Percentiles rank a stretch among this genome's conserved stretches.
Conservation (phyloP, 345 rosid species). For the Syzygium aromaticum region DNA sequence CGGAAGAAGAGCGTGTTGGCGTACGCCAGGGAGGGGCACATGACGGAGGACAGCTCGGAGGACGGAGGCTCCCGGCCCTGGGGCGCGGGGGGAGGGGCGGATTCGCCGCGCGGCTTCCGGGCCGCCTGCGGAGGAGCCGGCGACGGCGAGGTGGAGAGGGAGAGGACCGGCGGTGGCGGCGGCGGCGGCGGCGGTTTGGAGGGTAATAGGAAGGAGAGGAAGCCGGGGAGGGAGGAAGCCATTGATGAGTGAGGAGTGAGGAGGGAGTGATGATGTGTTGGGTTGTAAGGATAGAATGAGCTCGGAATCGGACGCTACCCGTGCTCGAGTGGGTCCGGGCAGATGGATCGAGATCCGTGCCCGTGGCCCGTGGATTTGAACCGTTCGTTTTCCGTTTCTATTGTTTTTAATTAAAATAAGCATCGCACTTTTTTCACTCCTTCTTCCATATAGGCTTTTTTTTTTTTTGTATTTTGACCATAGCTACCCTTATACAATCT, state of each 20-base stretch:
- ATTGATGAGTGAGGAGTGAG: conserved; percentile 11
- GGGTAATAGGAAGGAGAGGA: conserved; percentile 58
- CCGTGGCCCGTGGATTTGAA: neutral
- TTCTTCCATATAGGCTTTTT: too few relatives aligned
- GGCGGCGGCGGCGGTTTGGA: conserved; percentile 13
- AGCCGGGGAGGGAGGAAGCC: conserved; percentile 61
- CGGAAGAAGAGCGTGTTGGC: conserved; percentile 62
- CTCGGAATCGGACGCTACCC: neutral
- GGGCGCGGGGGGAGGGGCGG: conserved; percentile 16
- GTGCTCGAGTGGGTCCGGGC: neutral
- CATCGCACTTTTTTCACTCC: too few relatives aligned
- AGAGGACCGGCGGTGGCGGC: neutral
- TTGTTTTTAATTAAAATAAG: too few relatives aligned
- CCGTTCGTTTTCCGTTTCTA: too few relatives aligned
- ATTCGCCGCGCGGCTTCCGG: conserved; percentile 16
- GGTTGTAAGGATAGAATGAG: neutral
- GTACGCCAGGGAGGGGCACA: conserved; percentile 65
- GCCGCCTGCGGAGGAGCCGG: conserved; percentile 15
- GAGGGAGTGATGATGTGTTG: neutral
- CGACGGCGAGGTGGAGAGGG: conserved; percentile 1
- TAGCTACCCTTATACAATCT: too few relatives aligned
- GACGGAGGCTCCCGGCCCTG: conserved; percentile 6
- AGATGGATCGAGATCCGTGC: neutral
- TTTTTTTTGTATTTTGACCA: too few relatives aligned
- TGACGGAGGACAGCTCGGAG: conserved; percentile 42